These are phyloP conservation scores for Agaricus subrufescens DNA, from an alignment of 768 basidiomycete species.

Conservation along the genomic window DNA sequence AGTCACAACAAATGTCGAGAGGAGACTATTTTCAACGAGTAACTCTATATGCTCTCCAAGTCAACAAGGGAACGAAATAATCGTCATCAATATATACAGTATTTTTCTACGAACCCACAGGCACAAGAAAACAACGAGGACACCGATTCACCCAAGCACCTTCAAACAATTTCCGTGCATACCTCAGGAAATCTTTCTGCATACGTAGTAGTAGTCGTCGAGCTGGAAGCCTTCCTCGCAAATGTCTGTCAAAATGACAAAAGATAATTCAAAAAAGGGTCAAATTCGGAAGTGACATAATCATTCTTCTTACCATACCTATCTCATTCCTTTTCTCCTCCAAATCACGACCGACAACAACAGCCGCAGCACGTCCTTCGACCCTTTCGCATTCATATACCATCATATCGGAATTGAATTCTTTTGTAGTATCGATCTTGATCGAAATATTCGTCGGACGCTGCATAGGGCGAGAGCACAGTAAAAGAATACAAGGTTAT, in stretches of 20 bases:
- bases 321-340: conserved; percentile 4
- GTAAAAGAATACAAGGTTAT: neutral
- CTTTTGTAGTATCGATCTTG: conserved; percentile 51
- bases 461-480: conserved; percentile 14
- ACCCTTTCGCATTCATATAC: conserved; percentile 24
- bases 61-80: too few species aligned
- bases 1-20: too few species aligned
- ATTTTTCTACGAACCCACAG: neutral
- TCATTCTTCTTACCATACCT: conserved; percentile 4
- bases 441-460: conserved; percentile 45
- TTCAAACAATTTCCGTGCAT: too few species aligned
- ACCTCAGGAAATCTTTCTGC: neutral
- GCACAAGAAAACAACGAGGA: neutral
- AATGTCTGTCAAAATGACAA: neutral
- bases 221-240: conserved; percentile 7
- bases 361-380: conserved; percentile 4
- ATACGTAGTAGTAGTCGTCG: neutral
- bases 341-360: neutral
- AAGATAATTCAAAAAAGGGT: neutral
- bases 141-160: neutral
- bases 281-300: neutral
- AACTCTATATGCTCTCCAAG: too few species aligned
- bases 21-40: too few species aligned
- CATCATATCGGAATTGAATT: conserved; percentile 37
- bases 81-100: too few species aligned